These are phyloP conservation scores for Vigna unguiculata DNA, from an alignment of 306 rosid genomes.

Conservation along the genomic window DNA sequence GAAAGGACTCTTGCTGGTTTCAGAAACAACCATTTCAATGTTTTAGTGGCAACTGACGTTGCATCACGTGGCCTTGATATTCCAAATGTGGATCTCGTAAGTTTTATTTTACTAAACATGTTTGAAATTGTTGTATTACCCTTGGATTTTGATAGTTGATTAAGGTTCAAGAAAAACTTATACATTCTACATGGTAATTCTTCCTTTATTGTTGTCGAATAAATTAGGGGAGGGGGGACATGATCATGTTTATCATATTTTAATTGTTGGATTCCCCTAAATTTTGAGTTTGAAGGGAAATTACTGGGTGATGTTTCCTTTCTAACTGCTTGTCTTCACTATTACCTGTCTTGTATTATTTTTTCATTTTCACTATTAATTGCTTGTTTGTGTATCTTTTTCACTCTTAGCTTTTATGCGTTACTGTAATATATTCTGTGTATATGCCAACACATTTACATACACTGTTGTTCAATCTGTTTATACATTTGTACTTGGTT, in stretches of 20 bases:
- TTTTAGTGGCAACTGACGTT: conserved; percentile 96
- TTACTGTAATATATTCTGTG: neutral
- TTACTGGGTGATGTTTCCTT: neutral
- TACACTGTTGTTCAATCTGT: neutral
- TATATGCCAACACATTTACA: neutral
- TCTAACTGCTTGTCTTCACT: neutral
- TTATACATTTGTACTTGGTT: conserved; percentile 1
- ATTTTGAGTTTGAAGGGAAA: neutral
- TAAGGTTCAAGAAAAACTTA: neutral
- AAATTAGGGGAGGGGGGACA: neutral
- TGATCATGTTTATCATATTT: neutral
- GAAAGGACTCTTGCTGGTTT: conserved; percentile 94
- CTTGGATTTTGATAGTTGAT: conserved; percentile 6
- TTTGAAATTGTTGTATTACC: neutral
- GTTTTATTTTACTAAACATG: conserved; percentile 35
- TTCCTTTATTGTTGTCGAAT: neutral
- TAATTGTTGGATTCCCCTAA: neutral
- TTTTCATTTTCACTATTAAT: neutral
- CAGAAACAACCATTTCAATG: conserved; percentile 78
- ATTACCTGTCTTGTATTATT: neutral
- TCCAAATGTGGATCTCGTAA: conserved; percentile 99
- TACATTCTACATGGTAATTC: conserved; percentile 12
- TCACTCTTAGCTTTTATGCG: conserved; percentile 2
- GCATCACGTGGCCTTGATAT: conserved; percentile 98
- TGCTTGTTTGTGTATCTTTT: conserved; percentile 23